phyloP scores from a whole-genome alignment of 1,139 yeast species.

The Candida sanyaensis region DNA sequence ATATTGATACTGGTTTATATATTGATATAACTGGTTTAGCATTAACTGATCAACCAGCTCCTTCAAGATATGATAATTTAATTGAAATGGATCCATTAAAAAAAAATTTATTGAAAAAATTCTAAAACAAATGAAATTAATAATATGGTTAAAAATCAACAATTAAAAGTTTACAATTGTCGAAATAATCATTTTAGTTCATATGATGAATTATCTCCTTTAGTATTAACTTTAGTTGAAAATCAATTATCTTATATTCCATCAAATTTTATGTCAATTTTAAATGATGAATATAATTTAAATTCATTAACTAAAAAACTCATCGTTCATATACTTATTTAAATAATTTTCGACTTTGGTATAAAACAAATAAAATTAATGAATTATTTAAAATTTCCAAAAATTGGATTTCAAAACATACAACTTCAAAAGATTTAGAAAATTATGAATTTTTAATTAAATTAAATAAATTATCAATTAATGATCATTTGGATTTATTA shows the following conservation, averaged over 20 bases:
- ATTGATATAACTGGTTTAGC: conserved; percentile 67
- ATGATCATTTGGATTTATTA: conserved; percentile 33
- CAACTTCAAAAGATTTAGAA: conserved; percentile 13
- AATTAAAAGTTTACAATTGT: conserved; percentile 42
- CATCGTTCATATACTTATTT: conserved; percentile 30
- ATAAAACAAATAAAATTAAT: conserved; percentile 21
- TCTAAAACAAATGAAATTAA: conserved; percentile 13
- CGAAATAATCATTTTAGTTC: conserved; percentile 43
- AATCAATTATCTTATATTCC: conserved; percentile 39
- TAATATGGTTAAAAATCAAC: conserved; percentile 22
- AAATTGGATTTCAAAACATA: conserved; percentile 21
- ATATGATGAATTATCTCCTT: conserved; percentile 32
- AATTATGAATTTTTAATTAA: conserved; percentile 20
- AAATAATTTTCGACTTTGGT: conserved; percentile 38
- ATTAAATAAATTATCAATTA: conserved; percentile 21
- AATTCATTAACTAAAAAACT: conserved; percentile 25
- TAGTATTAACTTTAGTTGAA: conserved; percentile 32
- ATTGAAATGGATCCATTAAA: conserved; percentile 13
- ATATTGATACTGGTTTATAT: conserved; percentile 72
- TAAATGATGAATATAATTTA: conserved; percentile 32
- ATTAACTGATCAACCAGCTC: conserved; percentile 36
- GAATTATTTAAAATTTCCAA: conserved; percentile 25
- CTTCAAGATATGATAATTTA: conserved; percentile 23
- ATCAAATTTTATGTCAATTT: conserved; percentile 25
- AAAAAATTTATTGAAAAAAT: conserved; percentile 7